phyloP scores from a whole-genome alignment of 352 stramenopile species.

The Phytophthora chlamydospora region DNA sequence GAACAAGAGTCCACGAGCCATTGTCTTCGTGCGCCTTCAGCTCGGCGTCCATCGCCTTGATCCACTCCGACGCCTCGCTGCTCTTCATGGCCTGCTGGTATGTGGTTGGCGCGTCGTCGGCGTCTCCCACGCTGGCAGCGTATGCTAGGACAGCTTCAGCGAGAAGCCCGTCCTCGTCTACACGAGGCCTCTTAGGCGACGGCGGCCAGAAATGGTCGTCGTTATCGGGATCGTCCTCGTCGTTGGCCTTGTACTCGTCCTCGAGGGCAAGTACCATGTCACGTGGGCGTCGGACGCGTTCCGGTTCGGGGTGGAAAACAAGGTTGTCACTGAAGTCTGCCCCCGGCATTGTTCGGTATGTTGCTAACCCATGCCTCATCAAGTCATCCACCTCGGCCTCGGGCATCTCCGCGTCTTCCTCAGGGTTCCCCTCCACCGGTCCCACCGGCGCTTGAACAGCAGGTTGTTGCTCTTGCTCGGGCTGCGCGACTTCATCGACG shows the following conservation, averaged over 20 bases:
- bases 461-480: conserved; percentile 1
- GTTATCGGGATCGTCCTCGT: background rate
- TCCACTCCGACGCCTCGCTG: conserved; percentile 16
- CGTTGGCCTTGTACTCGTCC: background rate
- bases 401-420: conserved; percentile 8
- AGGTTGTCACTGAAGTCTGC: background rate
- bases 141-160: conserved; percentile 6
- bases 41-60: conserved; percentile 1
- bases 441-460: background rate
- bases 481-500: conserved; percentile 6
- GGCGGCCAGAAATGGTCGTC: conserved; percentile 6
- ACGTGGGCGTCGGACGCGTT: background rate
- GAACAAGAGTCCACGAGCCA: background rate
- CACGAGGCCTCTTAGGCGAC: conserved; percentile 8
- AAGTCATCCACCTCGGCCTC: background rate
- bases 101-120: background rate
- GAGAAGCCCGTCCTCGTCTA: conserved; percentile 5
- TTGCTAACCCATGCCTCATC: conserved; percentile 1
- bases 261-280: background rate
- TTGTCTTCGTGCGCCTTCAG: background rate
- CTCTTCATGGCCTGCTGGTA: background rate
- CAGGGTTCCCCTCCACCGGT: background rate
- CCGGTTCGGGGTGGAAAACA: conserved; percentile 1
- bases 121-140: background rate
- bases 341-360: background rate